Conservation (phyloP, 2,329 filamentous ascomycete genomes). For the Claviceps spartinae region DNA sequence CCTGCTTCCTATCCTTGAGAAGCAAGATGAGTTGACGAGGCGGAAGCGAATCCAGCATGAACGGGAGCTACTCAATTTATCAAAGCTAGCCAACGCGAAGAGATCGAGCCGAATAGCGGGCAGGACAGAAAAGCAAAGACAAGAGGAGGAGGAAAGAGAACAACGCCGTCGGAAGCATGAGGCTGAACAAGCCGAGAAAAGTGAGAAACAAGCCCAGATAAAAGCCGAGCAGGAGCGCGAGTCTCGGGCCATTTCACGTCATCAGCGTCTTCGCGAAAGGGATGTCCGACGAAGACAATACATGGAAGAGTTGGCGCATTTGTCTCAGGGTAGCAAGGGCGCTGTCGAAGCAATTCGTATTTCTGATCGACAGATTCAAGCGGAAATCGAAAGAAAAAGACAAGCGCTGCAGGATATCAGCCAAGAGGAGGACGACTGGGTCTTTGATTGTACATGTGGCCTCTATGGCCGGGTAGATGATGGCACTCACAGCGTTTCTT, state of each 20-base stretch:
- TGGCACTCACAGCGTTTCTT: conserved; percentile 84
- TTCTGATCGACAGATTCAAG: conserved; percentile 69
- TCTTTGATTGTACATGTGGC: conserved; percentile 90
- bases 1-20: conserved; percentile 72
- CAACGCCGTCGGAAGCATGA: conserved; percentile 37
- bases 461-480: conserved; percentile 88
- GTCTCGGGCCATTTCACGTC: conserved; percentile 67
- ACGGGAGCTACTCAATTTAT: conserved; percentile 65
- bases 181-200: conserved; percentile 52
- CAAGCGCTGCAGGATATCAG: conserved; percentile 61
- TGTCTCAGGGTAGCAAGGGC: conserved; percentile 63
- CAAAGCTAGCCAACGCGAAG: conserved; percentile 88
- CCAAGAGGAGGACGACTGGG: conserved; percentile 72
- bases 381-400: conserved; percentile 67
- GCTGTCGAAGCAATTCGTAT: conserved; percentile 44
- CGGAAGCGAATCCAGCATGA: conserved; percentile 53
- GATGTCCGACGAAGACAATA: conserved; percentile 72
- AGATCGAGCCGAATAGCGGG: conserved; percentile 78
- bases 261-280: conserved; percentile 73
- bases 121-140: conserved; percentile 64
- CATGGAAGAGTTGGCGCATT: conserved; percentile 66
- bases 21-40: conserved; percentile 62
- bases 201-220: conserved; percentile 47
- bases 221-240: conserved; percentile 62
- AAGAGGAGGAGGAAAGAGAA: conserved; percentile 57